A percentile compares a stretch with the other conserved stretches of the same genome.
Evolutionary conservation across 495 filamentous ascomycete species (phyloP).

Genomic region (Trichoderma reesei): DNA sequence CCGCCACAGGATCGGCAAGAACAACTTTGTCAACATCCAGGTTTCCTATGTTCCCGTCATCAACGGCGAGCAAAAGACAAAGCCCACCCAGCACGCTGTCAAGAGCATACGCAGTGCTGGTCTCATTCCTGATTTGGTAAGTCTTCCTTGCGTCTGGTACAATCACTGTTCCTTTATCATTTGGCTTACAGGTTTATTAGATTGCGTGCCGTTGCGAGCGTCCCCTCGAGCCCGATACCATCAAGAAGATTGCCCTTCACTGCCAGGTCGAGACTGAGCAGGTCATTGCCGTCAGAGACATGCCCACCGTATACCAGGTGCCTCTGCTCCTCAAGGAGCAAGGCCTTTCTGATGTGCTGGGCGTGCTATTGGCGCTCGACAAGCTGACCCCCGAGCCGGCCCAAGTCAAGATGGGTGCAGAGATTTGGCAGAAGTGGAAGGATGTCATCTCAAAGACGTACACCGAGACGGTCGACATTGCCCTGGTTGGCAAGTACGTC

Average conservation of each 20-base stretch:
- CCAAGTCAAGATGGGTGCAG: constrained; percentile 45
- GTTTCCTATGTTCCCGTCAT: constrained; percentile 68
- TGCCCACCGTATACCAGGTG: constrained; percentile 83
- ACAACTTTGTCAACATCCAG: constrained; percentile 79
- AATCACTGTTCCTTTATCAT: neutral
- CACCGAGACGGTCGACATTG: constrained; percentile 66
- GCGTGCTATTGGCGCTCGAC: constrained; percentile 50
- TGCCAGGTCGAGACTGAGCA: constrained; percentile 76
- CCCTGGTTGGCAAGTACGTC: constrained; percentile 86
- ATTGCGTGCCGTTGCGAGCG: constrained; percentile 87
- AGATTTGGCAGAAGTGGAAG: constrained; percentile 67
- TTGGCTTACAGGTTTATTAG: constrained; percentile 22
- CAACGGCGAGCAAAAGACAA: constrained; percentile 85
- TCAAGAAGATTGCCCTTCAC: constrained; percentile 77
- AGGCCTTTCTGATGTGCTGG: constrained; percentile 54
- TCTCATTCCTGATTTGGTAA: constrained; percentile 70
- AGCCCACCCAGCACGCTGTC: constrained; percentile 89
- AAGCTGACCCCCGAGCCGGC: constrained; percentile 33
- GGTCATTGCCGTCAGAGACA: constrained; percentile 77
- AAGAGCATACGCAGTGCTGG: constrained; percentile 70
- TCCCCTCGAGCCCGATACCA: constrained; percentile 60
- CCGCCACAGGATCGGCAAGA: constrained; percentile 56
- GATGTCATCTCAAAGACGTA: constrained; percentile 56
- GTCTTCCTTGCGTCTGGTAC: constrained; percentile 17
- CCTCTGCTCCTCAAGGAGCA: constrained; percentile 80